Evolutionary conservation across 2,329 filamentous ascomycete genomes (phyloP).

Genomic region (Talaromyces rugulosus): DNA sequence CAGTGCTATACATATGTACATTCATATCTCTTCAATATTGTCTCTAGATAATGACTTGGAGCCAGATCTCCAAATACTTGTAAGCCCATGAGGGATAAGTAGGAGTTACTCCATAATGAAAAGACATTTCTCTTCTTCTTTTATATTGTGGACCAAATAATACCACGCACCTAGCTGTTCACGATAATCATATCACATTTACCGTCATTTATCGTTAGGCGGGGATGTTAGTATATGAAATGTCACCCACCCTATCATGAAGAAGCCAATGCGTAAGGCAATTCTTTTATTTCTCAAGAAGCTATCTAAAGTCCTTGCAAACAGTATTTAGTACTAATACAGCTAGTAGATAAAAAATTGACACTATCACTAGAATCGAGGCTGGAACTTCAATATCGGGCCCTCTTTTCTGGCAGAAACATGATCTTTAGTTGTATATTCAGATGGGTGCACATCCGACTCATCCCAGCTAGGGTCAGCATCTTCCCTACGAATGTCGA

Average conservation of each 20-base stretch:
- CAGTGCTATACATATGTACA: too few species aligned
- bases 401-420: neutral
- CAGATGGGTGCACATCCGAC: neutral
- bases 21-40: too few species aligned
- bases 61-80: too few species aligned
- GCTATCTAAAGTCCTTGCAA: neutral
- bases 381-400: neutral
- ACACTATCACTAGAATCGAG: neutral
- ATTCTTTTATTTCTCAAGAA: neutral
- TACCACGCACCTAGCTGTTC: too few species aligned
- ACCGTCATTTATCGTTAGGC: too few species aligned
- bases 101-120: too few species aligned
- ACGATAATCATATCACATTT: too few species aligned
- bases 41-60: too few species aligned
- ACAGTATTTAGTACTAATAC: neutral
- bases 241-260: neutral
- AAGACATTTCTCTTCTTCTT: too few species aligned
- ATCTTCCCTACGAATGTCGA: constrained; percentile 1
- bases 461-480: neutral
- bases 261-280: neutral
- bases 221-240: neutral
- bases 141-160: too few species aligned
- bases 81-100: too few species aligned
- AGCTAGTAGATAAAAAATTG: neutral
- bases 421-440: constrained; percentile 1